Conservation (phyloP, 371 early-diverging fungal genomes). For the Paraphysoderma sedebokerense region DNA sequence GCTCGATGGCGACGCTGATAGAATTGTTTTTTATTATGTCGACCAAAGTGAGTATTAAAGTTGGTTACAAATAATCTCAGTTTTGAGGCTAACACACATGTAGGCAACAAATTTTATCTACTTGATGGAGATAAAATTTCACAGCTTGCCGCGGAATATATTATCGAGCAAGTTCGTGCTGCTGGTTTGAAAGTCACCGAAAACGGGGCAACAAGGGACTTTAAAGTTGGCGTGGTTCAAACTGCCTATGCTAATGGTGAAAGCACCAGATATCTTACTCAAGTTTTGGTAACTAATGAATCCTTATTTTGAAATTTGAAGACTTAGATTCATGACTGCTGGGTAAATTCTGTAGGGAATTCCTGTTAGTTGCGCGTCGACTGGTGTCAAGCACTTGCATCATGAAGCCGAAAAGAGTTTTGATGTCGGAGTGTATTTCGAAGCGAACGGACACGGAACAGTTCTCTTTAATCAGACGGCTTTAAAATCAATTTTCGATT, state of each 20-base stretch:
- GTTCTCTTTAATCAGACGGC: slow-evolving; percentile 83
- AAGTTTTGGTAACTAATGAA: slow-evolving; percentile 42
- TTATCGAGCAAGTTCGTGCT: slow-evolving; percentile 64
- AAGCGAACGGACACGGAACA: slow-evolving; percentile 99
- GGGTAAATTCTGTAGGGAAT: slow-evolving; percentile 41
- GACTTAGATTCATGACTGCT: no score
- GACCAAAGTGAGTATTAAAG: slow-evolving; percentile 32
- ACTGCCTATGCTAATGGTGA: slow-evolving; percentile 98
- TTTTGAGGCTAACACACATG: not conserved
- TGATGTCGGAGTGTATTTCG: slow-evolving; percentile 99
- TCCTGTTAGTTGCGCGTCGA: slow-evolving; percentile 84
- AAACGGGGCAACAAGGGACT: no score
- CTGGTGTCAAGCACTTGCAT: slow-evolving; percentile 99
- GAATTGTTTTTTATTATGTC: slow-evolving; percentile 88
- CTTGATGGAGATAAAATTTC: slow-evolving; percentile 98
- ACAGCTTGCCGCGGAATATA: slow-evolving; percentile 76
- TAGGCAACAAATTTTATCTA: slow-evolving; percentile 58
- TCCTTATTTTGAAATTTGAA: not conserved
- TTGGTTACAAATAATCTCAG: not conserved
- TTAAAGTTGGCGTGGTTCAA: slow-evolving; percentile 93
- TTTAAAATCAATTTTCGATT: slow-evolving; percentile 48
- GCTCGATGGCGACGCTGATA: slow-evolving; percentile 98
- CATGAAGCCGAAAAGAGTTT: slow-evolving; percentile 93
- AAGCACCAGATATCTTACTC: slow-evolving; percentile 78
- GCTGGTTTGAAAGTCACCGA: no score